phyloP scores from a whole-genome alignment of 306 rosid genomes.

The Ceratonia siliqua region DNA sequence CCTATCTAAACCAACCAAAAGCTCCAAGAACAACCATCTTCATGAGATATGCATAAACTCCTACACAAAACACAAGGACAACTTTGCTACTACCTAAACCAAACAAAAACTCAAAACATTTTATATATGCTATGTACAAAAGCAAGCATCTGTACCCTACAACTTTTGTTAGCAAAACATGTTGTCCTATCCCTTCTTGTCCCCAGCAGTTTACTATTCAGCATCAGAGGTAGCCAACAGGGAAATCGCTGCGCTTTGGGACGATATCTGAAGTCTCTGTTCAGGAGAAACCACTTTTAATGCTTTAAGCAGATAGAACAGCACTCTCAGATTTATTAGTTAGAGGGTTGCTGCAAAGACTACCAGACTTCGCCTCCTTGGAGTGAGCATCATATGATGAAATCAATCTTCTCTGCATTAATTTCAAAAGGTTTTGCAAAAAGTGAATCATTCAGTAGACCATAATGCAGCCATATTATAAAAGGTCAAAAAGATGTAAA shows the following conservation, averaged over 20 bases:
- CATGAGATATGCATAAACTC: conserved; percentile 26
- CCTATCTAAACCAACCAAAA: conserved; percentile 15
- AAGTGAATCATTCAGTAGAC: background rate
- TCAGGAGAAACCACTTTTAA: conserved; percentile 18
- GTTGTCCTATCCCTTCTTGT: conserved; percentile 12
- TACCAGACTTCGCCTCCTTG: conserved; percentile 46
- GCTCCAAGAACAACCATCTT: conserved; percentile 19
- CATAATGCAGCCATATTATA: background rate
- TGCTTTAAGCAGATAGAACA: conserved; percentile 57
- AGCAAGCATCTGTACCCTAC: conserved; percentile 29
- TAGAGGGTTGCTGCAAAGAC: conserved; percentile 32
- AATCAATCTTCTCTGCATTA: conserved; percentile 63
- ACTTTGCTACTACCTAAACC: conserved; percentile 28
- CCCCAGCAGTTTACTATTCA: background rate
- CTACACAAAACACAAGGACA: conserved; percentile 31
- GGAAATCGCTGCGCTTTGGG: background rate
- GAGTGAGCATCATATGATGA: conserved; percentile 50
- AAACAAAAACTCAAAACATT: conserved; percentile 29
- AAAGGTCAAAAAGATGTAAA: conserved; percentile 10
- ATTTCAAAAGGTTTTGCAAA: conserved; percentile 1
- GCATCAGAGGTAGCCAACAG: background rate
- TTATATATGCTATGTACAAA: conserved; percentile 14
- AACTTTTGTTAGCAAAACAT: conserved; percentile 27
- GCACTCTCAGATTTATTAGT: conserved; percentile 51
- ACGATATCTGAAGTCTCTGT: background rate